These are phyloP conservation scores for Trebouxia gelatinosa DNA, from an alignment of 163 green algal species.

Conservation along the genomic window DNA sequence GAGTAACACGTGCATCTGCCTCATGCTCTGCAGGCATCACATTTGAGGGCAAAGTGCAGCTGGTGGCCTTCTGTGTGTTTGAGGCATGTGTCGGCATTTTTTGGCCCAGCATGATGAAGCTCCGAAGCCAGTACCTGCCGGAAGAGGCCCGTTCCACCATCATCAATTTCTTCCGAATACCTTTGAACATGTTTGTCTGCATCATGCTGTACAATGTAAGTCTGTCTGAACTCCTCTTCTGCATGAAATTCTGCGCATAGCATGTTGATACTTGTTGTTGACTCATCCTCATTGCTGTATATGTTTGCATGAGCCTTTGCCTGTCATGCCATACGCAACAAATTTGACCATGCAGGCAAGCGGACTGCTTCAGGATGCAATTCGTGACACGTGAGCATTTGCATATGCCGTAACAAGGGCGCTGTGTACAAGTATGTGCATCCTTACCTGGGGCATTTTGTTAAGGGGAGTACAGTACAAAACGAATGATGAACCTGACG, in stretches of 20 bases:
- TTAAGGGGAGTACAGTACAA: not conserved
- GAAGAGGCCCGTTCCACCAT: conserved; percentile 90
- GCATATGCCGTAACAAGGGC: no score
- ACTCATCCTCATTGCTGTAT: not conserved
- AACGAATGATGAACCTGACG: not conserved
- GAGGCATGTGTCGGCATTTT: conserved; percentile 91
- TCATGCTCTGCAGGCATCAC: conserved; percentile 58
- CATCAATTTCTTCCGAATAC: conserved; percentile 96
- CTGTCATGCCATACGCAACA: not conserved
- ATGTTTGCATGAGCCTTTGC: not conserved
- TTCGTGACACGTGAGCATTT: no score
- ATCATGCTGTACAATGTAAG: conserved; percentile 94
- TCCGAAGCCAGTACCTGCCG: conserved; percentile 82
- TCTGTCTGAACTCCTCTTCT: not conserved
- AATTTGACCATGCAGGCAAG: no score
- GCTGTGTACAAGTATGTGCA: no score
- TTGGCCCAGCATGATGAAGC: conserved; percentile 96
- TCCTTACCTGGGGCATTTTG: no score
- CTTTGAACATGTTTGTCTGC: conserved; percentile 96
- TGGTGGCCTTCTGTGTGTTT: conserved; percentile 92
- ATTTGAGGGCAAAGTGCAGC: conserved; percentile 75
- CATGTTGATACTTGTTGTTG: not conserved
- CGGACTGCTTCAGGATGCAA: no score
- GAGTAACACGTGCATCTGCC: not conserved
- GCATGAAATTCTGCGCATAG: not conserved